Conservation (phyloP, 1,284 basidiomycete species). For the Phellopilus nigrolimitatus region DNA sequence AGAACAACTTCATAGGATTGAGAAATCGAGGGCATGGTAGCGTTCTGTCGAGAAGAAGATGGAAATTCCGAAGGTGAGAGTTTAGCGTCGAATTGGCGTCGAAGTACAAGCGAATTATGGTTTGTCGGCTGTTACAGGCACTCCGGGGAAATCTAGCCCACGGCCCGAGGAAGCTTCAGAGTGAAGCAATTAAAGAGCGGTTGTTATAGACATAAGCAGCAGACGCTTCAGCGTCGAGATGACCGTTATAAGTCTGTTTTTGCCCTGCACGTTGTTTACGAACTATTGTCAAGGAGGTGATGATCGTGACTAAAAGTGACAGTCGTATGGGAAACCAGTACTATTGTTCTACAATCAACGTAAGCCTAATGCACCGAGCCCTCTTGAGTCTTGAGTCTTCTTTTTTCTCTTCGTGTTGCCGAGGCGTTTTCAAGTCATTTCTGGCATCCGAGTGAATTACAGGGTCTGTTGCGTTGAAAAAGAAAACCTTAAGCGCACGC, state of each 20-base stretch:
- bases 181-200: conserved; percentile 4
- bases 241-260: not conserved
- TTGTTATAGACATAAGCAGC: conserved; percentile 15
- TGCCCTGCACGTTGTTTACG: conserved; percentile 11
- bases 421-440: too few species aligned
- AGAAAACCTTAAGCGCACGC: not conserved
- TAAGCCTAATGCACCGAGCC: not conserved
- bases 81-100: too few species aligned
- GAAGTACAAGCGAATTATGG: conserved; percentile 21
- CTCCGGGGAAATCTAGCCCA: conserved; percentile 12
- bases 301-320: conserved; percentile 8
- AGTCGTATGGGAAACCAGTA: conserved; percentile 11
- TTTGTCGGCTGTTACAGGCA: conserved; percentile 4
- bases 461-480: too few species aligned
- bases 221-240: not conserved
- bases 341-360: conserved; percentile 22
- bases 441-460: too few species aligned
- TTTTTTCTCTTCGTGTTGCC: too few species aligned
- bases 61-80: conserved; percentile 15
- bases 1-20: conserved; percentile 59
- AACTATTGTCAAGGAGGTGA: conserved; percentile 15
- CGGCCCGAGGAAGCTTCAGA: conserved; percentile 19
- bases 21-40: conserved; percentile 43
- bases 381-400: not conserved
- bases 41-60: conserved; percentile 1